Base-by-base conservation (phyloP, 306 rosid species). In the Gastrolobium villosum region DNA sequence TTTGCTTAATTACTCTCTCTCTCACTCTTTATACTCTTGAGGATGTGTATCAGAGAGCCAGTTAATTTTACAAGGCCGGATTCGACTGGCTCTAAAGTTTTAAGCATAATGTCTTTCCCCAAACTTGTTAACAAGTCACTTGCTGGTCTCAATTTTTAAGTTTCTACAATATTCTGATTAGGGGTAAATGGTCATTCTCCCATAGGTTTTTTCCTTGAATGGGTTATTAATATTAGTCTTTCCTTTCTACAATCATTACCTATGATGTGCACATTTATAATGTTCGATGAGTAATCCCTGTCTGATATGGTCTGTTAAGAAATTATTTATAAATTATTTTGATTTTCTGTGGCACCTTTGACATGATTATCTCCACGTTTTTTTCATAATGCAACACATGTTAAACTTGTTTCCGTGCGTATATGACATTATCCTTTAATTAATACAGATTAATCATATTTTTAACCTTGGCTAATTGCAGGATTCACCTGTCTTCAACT, bases 401-500 rank as follows among this genome's bases (percentile, higher is more conserved):
- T 48, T 48, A 13, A 7, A 44, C 32, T 60, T 68, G 37, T 55
- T 39, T 52, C 7, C 73, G 63, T 15, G 5, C 43, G 35, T 63
- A 26, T 37, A 32, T 49, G 34, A 50, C 3, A 11, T 70, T 40
- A 59, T 77, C 13, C 39, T 84, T 59, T n/a, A 32, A 61, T 52
- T 49, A 3, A 54, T 56, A 39, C 28, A 11, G n/a, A 26, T 54
- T 52, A 43, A 59, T 63, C 39, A 55, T 53, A 52, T 3, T 65
- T 71, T 45, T 35, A 57, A 36, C 67, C 65, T 64, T 74, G 39
- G 65, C 28, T 75, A 7, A 31, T 2, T 83, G 91, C 93, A 95
- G 99, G 99, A 95, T 81, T 93, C 99, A 61, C 93, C 95, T 6
- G 88, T 93, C n/a, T 93, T 93, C 86, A 91, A 83, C 84, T 95